These are phyloP conservation scores for Penicillium sp. DNA, from an alignment of 2,329 filamentous ascomycete genomes.

Conservation along the genomic window DNA sequence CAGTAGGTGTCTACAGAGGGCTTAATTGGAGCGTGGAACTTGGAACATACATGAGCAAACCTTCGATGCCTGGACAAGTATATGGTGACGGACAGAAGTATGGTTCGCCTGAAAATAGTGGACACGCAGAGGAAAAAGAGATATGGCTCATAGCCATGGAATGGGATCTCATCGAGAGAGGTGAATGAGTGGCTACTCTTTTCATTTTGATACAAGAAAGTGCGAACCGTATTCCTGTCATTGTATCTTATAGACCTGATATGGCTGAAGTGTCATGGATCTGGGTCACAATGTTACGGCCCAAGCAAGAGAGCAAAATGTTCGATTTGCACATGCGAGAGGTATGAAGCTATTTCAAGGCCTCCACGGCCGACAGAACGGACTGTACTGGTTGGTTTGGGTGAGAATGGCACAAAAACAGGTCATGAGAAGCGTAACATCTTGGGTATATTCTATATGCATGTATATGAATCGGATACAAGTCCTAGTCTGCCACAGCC, in stretches of 20 bases:
- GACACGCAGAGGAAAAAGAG: slow-evolving; percentile 2
- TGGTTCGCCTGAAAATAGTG: not conserved
- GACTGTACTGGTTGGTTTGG: not conserved
- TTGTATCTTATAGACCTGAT: no score
- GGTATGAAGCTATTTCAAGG: no score
- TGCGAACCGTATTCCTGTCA: not conserved
- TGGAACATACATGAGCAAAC: not conserved
- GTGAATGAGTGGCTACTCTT: not conserved
- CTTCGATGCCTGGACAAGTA: no score
- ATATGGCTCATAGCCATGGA: slow-evolving; percentile 41
- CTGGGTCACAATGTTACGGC: no score
- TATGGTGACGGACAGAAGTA: not conserved
- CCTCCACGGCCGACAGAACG: no score
- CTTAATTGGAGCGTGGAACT: slow-evolving; percentile 40
- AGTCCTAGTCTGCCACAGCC: slow-evolving; percentile 28
- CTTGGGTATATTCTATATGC: slow-evolving; percentile 10
- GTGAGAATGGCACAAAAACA: not conserved
- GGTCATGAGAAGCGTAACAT: slow-evolving; percentile 2
- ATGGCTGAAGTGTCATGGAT: no score
- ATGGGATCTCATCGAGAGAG: slow-evolving; percentile 36
- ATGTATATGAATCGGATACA: not conserved
- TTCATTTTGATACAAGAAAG: not conserved
- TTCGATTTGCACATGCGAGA: no score
- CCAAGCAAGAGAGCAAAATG: no score
- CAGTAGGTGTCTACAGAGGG: slow-evolving; percentile 34